Percentiles rank a stretch among this genome's conserved stretches.
Evolutionary conservation across 306 rosid species (phyloP).

Genomic region (Inga laurina): DNA sequence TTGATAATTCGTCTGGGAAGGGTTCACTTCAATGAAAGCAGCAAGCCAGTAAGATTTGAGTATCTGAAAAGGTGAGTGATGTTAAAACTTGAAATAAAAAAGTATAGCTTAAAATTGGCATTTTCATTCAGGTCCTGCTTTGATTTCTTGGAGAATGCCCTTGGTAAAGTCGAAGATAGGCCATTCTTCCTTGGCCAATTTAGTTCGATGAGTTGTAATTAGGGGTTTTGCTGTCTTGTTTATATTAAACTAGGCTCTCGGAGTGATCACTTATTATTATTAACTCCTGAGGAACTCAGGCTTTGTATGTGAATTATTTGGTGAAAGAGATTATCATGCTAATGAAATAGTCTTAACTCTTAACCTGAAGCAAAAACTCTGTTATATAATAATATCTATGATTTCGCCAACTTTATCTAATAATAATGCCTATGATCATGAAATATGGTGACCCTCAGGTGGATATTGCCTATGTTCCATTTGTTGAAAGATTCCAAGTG

Average conservation of each 20-base stretch:
- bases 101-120: not conserved
- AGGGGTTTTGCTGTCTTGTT: not conserved
- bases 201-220: conserved; percentile 47
- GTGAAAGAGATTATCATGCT: not conserved
- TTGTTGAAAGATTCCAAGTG: conserved; percentile 53
- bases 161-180: conserved; percentile 53
- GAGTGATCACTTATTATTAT: not conserved
- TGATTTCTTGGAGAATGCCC: conserved; percentile 63
- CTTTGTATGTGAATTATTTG: not conserved
- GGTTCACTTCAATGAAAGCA: conserved; percentile 41
- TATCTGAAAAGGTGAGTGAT: not conserved
- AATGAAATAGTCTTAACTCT: not conserved
- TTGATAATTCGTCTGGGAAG: conserved; percentile 30
- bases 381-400: not conserved
- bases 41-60: conserved; percentile 45
- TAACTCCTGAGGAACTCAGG: not conserved
- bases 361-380: not conserved
- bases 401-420: not conserved
- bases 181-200: conserved; percentile 63
- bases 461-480: conserved; percentile 61
- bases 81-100: not conserved
- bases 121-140: conserved; percentile 42
- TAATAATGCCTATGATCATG: not conserved
- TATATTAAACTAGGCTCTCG: not conserved
- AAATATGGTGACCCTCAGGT: conserved; percentile 39